Conservation (phyloP, 1,139 yeast species). For the Candida smagusa region DNA sequence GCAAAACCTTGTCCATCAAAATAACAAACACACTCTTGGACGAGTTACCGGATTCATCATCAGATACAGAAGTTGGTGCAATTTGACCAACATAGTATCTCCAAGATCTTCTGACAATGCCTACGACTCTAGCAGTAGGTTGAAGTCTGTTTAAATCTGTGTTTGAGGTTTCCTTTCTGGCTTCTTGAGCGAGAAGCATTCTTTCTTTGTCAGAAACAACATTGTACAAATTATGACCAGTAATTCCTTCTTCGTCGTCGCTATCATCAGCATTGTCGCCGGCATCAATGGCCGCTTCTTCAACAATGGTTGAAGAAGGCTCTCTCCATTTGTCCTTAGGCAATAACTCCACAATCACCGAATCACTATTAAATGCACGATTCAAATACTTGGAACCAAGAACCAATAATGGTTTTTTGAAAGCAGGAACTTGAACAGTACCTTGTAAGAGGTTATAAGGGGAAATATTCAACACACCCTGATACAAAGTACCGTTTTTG, state of each 20-base stretch:
- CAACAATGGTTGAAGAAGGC: conserved; percentile 76
- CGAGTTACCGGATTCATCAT: conserved; percentile 52
- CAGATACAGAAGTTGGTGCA: conserved; percentile 71
- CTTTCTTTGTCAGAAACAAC: conserved; percentile 76
- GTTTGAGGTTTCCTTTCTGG: conserved; percentile 54
- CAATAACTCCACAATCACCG: conserved; percentile 83
- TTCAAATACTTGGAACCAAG: conserved; percentile 83
- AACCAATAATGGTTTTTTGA: conserved; percentile 78
- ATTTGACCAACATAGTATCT: conserved; percentile 94
- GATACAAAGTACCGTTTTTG: conserved; percentile 81
- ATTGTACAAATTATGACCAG: conserved; percentile 15
- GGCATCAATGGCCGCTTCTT: conserved; percentile 64
- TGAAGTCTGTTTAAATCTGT: conserved; percentile 45
- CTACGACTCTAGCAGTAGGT: conserved; percentile 92
- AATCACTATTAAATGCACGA: conserved; percentile 89
- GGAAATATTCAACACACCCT: conserved; percentile 77
- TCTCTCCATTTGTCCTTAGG: conserved; percentile 88
- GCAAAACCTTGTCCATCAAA: conserved; percentile 85
- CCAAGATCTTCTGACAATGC: conserved; percentile 89
- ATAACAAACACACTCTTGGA: conserved; percentile 79
- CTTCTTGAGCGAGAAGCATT: conserved; percentile 71
- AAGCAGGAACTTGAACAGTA: conserved; percentile 66
- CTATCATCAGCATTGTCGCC: conserved; percentile 59
- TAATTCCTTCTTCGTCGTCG: conserved; percentile 39
- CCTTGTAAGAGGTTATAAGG: conserved; percentile 91